Percentiles rank a stretch among this genome's conserved stretches.
Conservation (phyloP, 371 early-diverging fungal genomes). For the Rhizopus delemar region DNA sequence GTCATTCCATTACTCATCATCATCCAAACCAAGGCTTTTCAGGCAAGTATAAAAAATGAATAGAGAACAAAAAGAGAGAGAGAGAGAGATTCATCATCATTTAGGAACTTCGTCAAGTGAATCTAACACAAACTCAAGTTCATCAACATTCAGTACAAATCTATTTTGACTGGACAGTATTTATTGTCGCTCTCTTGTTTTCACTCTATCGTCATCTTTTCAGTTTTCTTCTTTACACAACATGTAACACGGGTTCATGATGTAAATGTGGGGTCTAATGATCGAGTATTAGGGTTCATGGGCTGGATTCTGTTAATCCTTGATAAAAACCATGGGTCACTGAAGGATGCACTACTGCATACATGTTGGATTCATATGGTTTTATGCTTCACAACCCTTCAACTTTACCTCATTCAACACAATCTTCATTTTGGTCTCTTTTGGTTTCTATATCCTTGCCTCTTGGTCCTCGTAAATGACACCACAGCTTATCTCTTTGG, state of each 20-base stretch:
- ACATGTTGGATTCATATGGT: slow-evolving; percentile 33
- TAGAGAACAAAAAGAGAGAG: too few species aligned
- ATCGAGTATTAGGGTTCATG: slow-evolving; percentile 14
- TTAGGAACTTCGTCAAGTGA: slow-evolving; percentile 11
- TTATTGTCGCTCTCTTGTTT: neutral
- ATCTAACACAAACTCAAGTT: neutral
- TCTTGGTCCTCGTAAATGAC: slow-evolving; percentile 32
- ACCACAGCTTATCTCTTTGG: slow-evolving; percentile 35
- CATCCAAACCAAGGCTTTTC: slow-evolving; percentile 27
- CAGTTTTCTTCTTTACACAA: slow-evolving; percentile 11
- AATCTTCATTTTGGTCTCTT: slow-evolving; percentile 29
- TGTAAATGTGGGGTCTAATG: neutral
- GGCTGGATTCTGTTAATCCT: slow-evolving; percentile 8
- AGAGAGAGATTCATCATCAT: too few species aligned
- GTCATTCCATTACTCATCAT: slow-evolving; percentile 6
- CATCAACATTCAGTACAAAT: neutral
- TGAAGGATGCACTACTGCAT: slow-evolving; percentile 18
- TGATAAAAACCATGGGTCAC: neutral
- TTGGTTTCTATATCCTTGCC: slow-evolving; percentile 39
- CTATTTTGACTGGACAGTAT: slow-evolving; percentile 6
- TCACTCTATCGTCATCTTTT: neutral
- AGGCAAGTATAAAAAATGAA: slow-evolving; percentile 12
- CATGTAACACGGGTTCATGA: slow-evolving; percentile 1
- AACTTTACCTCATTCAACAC: slow-evolving; percentile 25
- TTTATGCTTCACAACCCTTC: slow-evolving; percentile 24